Conservation (phyloP, 345 rosid genomes). For the Euphorbia lathyris region DNA sequence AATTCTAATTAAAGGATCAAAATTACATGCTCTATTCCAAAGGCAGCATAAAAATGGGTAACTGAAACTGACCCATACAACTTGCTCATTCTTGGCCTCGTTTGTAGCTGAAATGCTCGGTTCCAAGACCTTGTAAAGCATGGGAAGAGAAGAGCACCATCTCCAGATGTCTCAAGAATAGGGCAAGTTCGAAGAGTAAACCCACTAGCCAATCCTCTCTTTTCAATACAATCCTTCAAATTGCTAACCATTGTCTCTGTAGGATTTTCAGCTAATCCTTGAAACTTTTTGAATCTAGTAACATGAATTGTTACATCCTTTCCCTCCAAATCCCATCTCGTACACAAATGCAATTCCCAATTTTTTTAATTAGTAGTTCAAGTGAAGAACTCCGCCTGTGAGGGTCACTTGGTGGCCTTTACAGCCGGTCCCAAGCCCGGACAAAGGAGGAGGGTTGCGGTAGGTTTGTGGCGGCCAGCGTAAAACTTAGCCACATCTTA, state of each 20-base stretch:
- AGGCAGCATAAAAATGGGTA: slow-evolving; percentile 1
- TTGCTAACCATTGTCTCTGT: slow-evolving; percentile 65
- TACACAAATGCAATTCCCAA: slow-evolving; percentile 37
- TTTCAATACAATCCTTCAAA: slow-evolving; percentile 49
- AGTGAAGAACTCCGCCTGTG: too few species aligned
- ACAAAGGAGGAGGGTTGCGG: too few species aligned
- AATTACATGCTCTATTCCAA: neutral
- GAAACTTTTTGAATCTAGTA: slow-evolving; percentile 81
- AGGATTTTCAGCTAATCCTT: slow-evolving; percentile 69
- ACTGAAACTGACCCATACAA: slow-evolving; percentile 59
- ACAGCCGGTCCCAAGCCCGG: too few species aligned
- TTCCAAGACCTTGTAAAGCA: slow-evolving; percentile 56
- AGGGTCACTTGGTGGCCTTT: too few species aligned
- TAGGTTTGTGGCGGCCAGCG: too few species aligned
- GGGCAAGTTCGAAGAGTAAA: slow-evolving; percentile 63
- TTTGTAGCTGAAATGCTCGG: slow-evolving; percentile 38
- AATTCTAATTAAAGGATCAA: neutral
- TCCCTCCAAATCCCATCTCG: slow-evolving; percentile 73
- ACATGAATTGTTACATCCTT: slow-evolving; percentile 55
- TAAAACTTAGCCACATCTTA: too few species aligned
- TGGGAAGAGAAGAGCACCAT: slow-evolving; percentile 56
- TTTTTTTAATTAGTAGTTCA: too few species aligned
- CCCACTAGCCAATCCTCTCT: slow-evolving; percentile 56
- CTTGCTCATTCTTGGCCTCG: slow-evolving; percentile 33
- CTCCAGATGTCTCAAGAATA: slow-evolving; percentile 74